phyloP scores from a whole-genome alignment of 176 grass and related monocot genomes.

The Guadua angustifolia region DNA sequence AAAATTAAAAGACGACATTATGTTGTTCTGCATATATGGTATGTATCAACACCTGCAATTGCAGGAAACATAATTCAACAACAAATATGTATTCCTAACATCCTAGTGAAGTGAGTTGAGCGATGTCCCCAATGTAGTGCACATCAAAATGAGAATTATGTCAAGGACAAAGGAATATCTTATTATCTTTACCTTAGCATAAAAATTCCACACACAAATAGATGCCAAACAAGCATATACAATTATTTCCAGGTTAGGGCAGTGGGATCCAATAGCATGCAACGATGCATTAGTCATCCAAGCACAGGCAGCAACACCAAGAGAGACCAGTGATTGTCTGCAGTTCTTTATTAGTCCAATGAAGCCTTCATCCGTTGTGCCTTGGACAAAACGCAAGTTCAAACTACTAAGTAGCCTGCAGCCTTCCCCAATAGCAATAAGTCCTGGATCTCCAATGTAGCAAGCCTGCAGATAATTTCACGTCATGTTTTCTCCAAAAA shows the following conservation, averaged over 20 bases:
- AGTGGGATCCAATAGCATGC: conserved; percentile 74
- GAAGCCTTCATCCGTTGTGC: too few relatives aligned
- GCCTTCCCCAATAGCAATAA: too few relatives aligned
- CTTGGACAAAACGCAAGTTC: too few relatives aligned
- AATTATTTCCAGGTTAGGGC: conserved; percentile 56
- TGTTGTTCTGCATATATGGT: too few relatives aligned
- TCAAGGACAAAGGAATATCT: neutral
- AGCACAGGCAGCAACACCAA: conserved; percentile 65
- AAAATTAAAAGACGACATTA: conserved; percentile 4
- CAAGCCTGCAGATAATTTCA: too few relatives aligned
- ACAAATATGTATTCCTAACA: conserved; percentile 1
- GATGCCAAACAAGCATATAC: too few relatives aligned
- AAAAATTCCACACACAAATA: neutral
- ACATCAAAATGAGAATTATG: conserved; percentile 20
- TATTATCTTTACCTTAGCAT: conserved; percentile 8
- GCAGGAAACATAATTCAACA: conserved; percentile 26
- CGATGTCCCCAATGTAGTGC: neutral
- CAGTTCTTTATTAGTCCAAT: too few relatives aligned
- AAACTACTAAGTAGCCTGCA: too few relatives aligned
- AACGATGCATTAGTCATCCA: conserved; percentile 85
- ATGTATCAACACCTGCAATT: neutral
- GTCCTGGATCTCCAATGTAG: too few relatives aligned
- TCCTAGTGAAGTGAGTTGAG: neutral
- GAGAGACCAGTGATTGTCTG: conserved; percentile 59
- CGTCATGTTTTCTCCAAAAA: too few relatives aligned